Evolutionary conservation across 2,329 filamentous ascomycete species (phyloP).

Genomic region (Magnaporthiopsis incrustans): DNA sequence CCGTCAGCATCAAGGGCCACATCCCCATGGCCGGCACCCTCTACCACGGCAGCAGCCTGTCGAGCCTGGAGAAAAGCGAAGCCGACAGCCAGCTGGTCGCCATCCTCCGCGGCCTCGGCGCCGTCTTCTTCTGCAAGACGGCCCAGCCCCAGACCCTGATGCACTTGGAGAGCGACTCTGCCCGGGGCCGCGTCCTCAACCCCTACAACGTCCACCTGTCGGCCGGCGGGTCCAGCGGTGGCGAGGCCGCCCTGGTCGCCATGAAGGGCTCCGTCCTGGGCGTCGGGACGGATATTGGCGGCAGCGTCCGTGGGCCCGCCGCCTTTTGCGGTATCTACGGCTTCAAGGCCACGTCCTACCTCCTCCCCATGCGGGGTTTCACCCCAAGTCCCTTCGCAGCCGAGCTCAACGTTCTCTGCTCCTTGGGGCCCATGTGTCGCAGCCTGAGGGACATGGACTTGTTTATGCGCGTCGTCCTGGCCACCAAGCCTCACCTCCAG

Average conservation of each 20-base stretch:
- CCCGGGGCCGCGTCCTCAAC: constrained; percentile 56
- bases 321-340: constrained; percentile 23
- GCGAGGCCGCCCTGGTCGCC: constrained; percentile 55
- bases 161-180: constrained; percentile 62
- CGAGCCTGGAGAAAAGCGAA: constrained; percentile 8
- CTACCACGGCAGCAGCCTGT: constrained; percentile 1
- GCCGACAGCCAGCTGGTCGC: constrained; percentile 13
- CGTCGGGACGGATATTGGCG: constrained; percentile 26
- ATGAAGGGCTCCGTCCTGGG: constrained; percentile 47
- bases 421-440: constrained; percentile 46
- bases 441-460: constrained; percentile 46
- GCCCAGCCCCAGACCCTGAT: constrained; percentile 51
- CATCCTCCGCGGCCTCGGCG: constrained; percentile 20
- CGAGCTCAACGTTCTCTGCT: not conserved
- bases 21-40: constrained; percentile 16
- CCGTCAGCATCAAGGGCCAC: constrained; percentile 28
- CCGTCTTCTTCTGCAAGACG: constrained; percentile 13
- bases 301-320: constrained; percentile 24
- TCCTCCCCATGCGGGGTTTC: constrained; percentile 19
- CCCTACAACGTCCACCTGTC: constrained; percentile 52
- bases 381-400: not conserved
- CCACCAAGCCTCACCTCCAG: constrained; percentile 43
- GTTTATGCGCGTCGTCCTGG: constrained; percentile 45
- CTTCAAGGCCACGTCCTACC: constrained; percentile 23
- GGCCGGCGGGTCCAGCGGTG: constrained; percentile 58